Evolutionary conservation across 176 grass and related monocot genomes (phyloP), one percentile per base, ranked within the genome.

Genomic region (Musa schizocarpa): DNA sequence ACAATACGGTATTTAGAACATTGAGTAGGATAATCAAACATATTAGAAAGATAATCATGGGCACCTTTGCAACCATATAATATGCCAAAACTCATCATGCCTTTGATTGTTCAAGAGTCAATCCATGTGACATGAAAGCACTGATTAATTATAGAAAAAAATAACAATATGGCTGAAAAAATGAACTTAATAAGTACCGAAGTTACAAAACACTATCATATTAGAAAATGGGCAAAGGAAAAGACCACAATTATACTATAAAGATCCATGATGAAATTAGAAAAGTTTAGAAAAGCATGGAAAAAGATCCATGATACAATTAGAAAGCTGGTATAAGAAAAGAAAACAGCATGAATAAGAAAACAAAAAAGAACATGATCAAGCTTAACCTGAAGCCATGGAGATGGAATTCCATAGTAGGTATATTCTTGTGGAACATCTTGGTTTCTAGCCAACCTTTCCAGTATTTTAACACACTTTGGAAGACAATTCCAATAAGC

Each of bases 371-470:
- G 13, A 43, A 43, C 8, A 25, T 16, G 13, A 73, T 62, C 54
- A 87, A 13, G 77, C 86, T 81, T 51, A 69, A 99, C 95, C 90
- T 99, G 95, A 88, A 98, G 95, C 95, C 95, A 99, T 77, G 95
- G 95, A 81, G 95, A 99, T 80, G 95, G 95, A 70, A 99, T 99
- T 84, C 95, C 95, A 71, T 99, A 99, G 59, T 99, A 99, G 52
- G 95, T 99, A 68, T 99, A 99, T 77, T 99, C 95, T 63, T 86
- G 95, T 23, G 90, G 90, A 83, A 99, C 83, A 89, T 99, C 95
- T 94, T 99, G 95, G 63, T 99, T 99, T 82, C 90, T 89, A 9
- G 95, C 90, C 83, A 99, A 83, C 54, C 86, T 87, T 80, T 99
- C 95, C 81, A 99, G 72, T 83, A 99, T 86, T 80, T 82, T 80